Conservation (phyloP, 1,284 basidiomycete species). For the Ceratobasidium sp. region DNA sequence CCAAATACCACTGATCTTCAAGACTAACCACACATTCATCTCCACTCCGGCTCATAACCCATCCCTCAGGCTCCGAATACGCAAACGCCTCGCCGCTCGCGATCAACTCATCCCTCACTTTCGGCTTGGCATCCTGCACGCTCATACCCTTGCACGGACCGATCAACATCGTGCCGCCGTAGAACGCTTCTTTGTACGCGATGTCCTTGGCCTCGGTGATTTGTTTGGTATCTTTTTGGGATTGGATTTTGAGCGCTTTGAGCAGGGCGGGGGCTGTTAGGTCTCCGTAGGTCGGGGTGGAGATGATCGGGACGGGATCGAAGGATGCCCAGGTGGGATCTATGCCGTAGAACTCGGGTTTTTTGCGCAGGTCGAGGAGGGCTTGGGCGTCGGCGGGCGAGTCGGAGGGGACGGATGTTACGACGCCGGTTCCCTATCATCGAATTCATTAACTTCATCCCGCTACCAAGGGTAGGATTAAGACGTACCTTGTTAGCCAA, state of each 20-base stretch:
- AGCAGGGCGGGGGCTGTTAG: slow-evolving; percentile 90
- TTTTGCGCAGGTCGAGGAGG: slow-evolving; percentile 93
- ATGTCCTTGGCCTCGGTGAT: slow-evolving; percentile 95
- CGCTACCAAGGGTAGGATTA: neutral
- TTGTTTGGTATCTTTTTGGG: slow-evolving; percentile 93
- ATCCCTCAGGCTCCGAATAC: slow-evolving; percentile 96
- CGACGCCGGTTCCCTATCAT: slow-evolving; percentile 91
- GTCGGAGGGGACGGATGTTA: slow-evolving; percentile 98
- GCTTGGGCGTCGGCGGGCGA: slow-evolving; percentile 98
- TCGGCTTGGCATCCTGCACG: slow-evolving; percentile 92
- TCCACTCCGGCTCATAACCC: slow-evolving; percentile 88
- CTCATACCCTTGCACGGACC: slow-evolving; percentile 89
- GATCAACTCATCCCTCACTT: slow-evolving; percentile 90
- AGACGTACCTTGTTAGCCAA: slow-evolving; percentile 85
- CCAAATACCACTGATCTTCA: slow-evolving; percentile 99
- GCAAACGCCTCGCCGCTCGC: slow-evolving; percentile 82
- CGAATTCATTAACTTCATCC: slow-evolving; percentile 28
- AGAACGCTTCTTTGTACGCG: slow-evolving; percentile 99
- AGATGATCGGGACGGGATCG: slow-evolving; percentile 90
- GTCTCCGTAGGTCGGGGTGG: slow-evolving; percentile 91
- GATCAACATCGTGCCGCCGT: slow-evolving; percentile 89
- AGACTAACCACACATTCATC: slow-evolving; percentile 98
- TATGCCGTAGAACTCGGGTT: slow-evolving; percentile 97
- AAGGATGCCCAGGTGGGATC: slow-evolving; percentile 89
- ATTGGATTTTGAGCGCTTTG: slow-evolving; percentile 94